Percentiles rank a stretch among this genome's conserved stretches.
Evolutionary conservation across 1,139 yeast genomes (phyloP).

Genomic region (Neolecta irregularis): DNA sequence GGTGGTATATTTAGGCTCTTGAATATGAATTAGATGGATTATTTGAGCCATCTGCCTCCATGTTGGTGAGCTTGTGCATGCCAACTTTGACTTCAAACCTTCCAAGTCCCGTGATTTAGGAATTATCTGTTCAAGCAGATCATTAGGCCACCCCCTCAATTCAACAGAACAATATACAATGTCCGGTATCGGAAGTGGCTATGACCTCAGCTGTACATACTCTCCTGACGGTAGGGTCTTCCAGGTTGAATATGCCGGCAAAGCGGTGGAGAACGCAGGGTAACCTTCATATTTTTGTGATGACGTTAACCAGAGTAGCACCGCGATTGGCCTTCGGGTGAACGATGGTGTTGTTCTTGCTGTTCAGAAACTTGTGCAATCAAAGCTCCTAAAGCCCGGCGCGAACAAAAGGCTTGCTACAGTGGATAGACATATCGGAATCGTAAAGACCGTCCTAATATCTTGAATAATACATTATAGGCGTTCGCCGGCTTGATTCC

Average conservation of each 20-base stretch:
- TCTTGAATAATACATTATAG: slow-evolving; percentile 11
- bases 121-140: no score
- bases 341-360: slow-evolving; percentile 90
- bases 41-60: no score
- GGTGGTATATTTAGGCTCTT: no score
- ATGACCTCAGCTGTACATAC: slow-evolving; percentile 86
- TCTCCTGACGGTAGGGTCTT: slow-evolving; percentile 87
- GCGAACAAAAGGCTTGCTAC: slow-evolving; percentile 83
- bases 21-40: no score
- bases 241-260: slow-evolving; percentile 94
- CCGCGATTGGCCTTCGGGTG: slow-evolving; percentile 83
- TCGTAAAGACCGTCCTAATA: slow-evolving; percentile 30
- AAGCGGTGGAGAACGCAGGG: slow-evolving; percentile 78
- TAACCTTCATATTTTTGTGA: slow-evolving; percentile 21
- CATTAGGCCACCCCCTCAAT: no score
- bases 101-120: no score
- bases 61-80: no score
- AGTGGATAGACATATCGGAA: slow-evolving; percentile 85
- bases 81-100: no score
- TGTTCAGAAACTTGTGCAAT: slow-evolving; percentile 79
- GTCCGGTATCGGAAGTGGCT: slow-evolving; percentile 93
- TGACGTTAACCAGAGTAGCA: slow-evolving; percentile 31
- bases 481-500: slow-evolving; percentile 84
- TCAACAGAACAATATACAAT: no score
- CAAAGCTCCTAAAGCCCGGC: slow-evolving; percentile 78